Base-by-base conservation (phyloP, 2,329 filamentous ascomycete genomes). In the Pseudogymnoascus destructans region DNA sequence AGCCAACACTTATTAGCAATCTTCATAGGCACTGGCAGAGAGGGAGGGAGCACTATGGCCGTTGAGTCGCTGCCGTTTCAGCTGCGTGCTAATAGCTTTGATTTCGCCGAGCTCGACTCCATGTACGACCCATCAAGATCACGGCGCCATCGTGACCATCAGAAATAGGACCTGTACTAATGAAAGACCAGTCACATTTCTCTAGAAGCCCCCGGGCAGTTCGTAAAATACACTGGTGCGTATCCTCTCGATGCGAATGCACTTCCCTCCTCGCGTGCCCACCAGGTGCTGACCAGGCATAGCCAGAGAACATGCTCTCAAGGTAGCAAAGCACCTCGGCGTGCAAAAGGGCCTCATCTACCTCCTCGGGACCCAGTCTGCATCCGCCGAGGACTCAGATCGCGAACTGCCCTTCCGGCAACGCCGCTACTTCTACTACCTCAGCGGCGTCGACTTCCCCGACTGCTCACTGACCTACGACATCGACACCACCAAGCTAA, bases 381-480 rank as follows among this genome's bases (percentile, higher is more conserved):
- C 72, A 42, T 72, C 74, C 57, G 75, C 75, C 62, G 77, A 80
- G 60, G 81, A 85, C 64, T 82, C 79, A 25, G 81, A 85, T 61
- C 77, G 80, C 71, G 70, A 73, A 59, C 73, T 72, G 17, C 72
- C 74, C 5, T 84, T 83, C 64, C 74, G 80, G 11, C 81, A 84
- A 65, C 73, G 75, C 62, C 75, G 81, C 19, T 83, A 82, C 66
- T 84, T 84, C 64, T 82, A 79, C 68, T 83, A 84, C 63, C 66
- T 84, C 46, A 78, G 74, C 59, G 80, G 80, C 59, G 69, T 73
- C 19, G 72, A 80, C 57, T 75, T 79, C 60, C 69, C 79, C 1
- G 76, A 79, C 63, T 82, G 78, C 64, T 71, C 75, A 59, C 64
- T 83, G 38, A 79, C 76, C 1, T 84, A 84, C 66, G 75, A 82